Evolutionary conservation across 2,329 filamentous ascomycete species (phyloP), one percentile per base, ranked within the genome.

Genomic region (Kalmusia sp.): DNA sequence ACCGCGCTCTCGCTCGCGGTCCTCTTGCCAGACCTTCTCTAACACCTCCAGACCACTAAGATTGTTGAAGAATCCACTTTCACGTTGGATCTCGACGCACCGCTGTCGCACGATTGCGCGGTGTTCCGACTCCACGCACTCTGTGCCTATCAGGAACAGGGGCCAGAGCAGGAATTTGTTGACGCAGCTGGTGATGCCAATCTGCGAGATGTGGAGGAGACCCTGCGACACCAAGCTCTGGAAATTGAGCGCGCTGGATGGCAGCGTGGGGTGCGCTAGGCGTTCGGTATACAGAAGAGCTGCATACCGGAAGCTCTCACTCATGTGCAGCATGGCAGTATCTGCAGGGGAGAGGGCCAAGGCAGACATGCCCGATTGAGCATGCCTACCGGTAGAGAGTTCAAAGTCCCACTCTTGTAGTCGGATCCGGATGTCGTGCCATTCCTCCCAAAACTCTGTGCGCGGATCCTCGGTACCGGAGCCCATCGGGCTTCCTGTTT

Each of bases 131-230:
- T 91, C 89, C 58, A 95, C 88, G 65, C 92, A 96, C 77, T 97
- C 93, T 19, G 91, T 92, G 17, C 93, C 93, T 1, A 89, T 87
- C 47, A 97, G 89, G 71, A 97, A 96, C 3, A 97, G 82, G 2
- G 93, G 93, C 93, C 93, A 97, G 7, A 97, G 84, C 8, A 97
- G 78, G 71, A 96, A 96, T 69, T 96, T 96, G 75, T 96, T 89
- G 31, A 89, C 87, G 41, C 82, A 84, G 64, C 84, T 87, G 34
- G 84, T 89, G 3, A 87, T 83, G 57, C 91, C 87, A 31, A 97
- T 86, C 48, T 87, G 88, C 6, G 87, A 89, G 51, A 95, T 90
- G 75, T 96, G 93, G 75, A 87, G 90, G 34, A 97, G 84, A 1
- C 93, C 90, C 60, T 91, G 87, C 67, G 87, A 87, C 50, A 96